Evolutionary conservation across 169 alveolate genomes (phyloP), one percentile per base, ranked within the genome.

Genomic region (Cryptosporidium ubiquitum): DNA sequence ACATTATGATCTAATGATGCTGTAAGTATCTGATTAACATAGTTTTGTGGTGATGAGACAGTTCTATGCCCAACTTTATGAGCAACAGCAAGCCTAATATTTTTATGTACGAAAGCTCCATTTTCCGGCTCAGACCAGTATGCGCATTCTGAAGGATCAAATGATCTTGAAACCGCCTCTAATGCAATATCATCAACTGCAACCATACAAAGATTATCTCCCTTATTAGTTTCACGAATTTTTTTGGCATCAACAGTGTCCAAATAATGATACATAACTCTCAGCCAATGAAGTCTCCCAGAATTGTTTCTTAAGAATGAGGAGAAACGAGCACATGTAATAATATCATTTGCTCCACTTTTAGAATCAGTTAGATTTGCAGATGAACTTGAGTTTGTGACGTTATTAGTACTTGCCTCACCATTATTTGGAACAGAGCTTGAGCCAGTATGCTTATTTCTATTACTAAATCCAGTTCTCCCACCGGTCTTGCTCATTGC

Each of bases 401-500:
- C 42, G 9, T 16, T 33, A 10, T 39, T 73, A n/a, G 20, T 60
- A 60, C 40, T 29, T 18, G 20, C 61, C 14, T 79, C 89, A 2
- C 23, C 52, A 1, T n/a, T 31, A 47, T 31, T 40, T 3, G 75
- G 14, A 20, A 26, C 39, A 29, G 35, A 33, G 6, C 39, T 31
- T 1, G 55, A 58, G 40, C 47, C 10, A 20, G 37, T 23, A 33
- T 42, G 40, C 18, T 79, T 52, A 26, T 26, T 61, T 40, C 75
- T 79, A 40, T 33, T 64, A 23, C 69, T 79, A 42, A 42, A 79
- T 20, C 89, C 75, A 16, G 64, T 61, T 58, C 89, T 58, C n/a
- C 89, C 89, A 44, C 89, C 89, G 0, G 89, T 79, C 37, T 79
- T 79, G 69, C 89, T 79, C 89, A 79, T 79, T 29, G 89, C 89